Evolutionary conservation across 495 filamentous ascomycete genomes (phyloP).

Genomic region (Xylona heveae): DNA sequence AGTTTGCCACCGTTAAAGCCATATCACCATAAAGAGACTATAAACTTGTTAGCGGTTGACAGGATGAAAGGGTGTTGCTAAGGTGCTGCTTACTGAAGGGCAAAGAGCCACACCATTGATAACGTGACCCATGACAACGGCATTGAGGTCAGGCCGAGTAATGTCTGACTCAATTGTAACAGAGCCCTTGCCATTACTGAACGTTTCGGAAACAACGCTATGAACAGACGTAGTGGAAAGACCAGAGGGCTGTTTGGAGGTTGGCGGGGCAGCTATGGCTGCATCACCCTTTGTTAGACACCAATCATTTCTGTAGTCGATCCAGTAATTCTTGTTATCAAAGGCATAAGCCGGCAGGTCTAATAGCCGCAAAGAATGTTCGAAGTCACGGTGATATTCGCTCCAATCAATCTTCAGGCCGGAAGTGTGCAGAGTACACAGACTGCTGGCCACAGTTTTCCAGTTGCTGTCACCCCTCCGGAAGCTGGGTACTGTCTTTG

Average conservation of each 20-base stretch:
- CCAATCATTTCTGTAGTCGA: slow-evolving; percentile 28
- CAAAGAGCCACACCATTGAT: slow-evolving; percentile 20
- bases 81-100: slow-evolving; percentile 11
- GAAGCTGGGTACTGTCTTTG: slow-evolving; percentile 6
- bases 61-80: neutral
- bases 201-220: slow-evolving; percentile 16
- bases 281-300: slow-evolving; percentile 25
- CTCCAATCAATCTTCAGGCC: slow-evolving; percentile 24
- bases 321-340: slow-evolving; percentile 29
- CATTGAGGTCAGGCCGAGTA: slow-evolving; percentile 16
- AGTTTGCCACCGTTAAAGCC: slow-evolving; percentile 8
- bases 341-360: slow-evolving; percentile 25
- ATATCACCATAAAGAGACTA: slow-evolving; percentile 11
- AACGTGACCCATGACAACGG: slow-evolving; percentile 18
- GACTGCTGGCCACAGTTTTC: slow-evolving; percentile 20
- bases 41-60: slow-evolving; percentile 1
- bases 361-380: slow-evolving; percentile 18
- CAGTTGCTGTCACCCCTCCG: slow-evolving; percentile 20
- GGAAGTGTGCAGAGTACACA: slow-evolving; percentile 17
- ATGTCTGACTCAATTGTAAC: slow-evolving; percentile 19
- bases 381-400: slow-evolving; percentile 25
- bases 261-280: slow-evolving; percentile 13
- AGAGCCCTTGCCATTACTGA: slow-evolving; percentile 15
- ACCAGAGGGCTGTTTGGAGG: slow-evolving; percentile 18
- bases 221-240: too few species aligned